A percentile compares a stretch with the other conserved stretches of the same genome.
These are phyloP conservation scores for Carpinus viminea DNA, from an alignment of 306 rosid genomes.

Conservation along the genomic window DNA sequence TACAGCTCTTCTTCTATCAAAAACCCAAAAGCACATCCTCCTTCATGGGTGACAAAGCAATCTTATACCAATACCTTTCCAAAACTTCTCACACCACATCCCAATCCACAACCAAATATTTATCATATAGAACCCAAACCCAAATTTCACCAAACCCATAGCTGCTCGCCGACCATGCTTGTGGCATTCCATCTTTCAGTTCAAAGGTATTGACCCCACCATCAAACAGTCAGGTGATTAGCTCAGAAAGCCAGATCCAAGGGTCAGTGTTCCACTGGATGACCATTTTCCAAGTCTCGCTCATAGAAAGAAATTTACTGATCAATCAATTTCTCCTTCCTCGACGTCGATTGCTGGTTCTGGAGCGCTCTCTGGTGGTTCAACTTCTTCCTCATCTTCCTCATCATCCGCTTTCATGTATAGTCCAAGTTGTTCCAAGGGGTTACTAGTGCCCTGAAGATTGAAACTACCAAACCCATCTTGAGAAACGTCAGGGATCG, in stretches of 20 bases:
- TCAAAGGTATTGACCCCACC: not conserved
- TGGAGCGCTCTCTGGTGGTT: conserved; percentile 27
- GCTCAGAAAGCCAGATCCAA: not conserved
- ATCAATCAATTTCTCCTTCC: conserved; percentile 79
- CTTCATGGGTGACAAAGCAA: conserved; percentile 3
- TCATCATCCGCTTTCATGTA: conserved; percentile 61
- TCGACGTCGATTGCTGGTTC: conserved; percentile 63
- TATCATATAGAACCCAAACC: conserved; percentile 36
- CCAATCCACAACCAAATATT: conserved; percentile 34
- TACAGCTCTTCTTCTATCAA: conserved; percentile 31
- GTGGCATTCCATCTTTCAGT: conserved; percentile 28
- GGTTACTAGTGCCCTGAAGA: conserved; percentile 49
- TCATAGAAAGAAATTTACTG: not conserved
- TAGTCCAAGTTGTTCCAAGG: conserved; percentile 58
- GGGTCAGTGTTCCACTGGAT: not conserved
- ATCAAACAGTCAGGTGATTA: not conserved
- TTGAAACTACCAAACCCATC: conserved; percentile 49
- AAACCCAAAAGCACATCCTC: conserved; percentile 26
- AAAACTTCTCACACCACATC: conserved; percentile 24
- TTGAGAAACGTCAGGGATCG: conserved; percentile 40
- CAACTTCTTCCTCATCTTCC: conserved; percentile 68
- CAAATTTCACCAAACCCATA: conserved; percentile 33
- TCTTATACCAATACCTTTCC: conserved; percentile 12
- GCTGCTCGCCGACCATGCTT: conserved; percentile 26
- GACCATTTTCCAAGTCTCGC: conserved; percentile 24